Conservation (phyloP, 2,329 filamentous ascomycete genomes). For the Lojkania enalia region DNA sequence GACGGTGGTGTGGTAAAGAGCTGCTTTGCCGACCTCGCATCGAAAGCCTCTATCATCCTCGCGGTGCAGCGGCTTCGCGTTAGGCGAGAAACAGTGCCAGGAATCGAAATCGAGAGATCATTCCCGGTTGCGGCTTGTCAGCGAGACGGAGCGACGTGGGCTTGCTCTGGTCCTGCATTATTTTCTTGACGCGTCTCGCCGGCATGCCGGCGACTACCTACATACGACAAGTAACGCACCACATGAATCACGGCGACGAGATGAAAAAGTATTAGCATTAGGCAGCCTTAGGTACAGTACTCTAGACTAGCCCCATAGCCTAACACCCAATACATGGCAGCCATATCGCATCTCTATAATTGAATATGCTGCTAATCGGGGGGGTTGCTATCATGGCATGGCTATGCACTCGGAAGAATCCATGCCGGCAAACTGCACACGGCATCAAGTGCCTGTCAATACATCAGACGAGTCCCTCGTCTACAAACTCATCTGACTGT, state of each 20-base stretch:
- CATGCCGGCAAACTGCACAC: slow-evolving; percentile 1
- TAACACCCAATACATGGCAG: too few relatives aligned
- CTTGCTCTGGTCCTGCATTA: slow-evolving; percentile 12
- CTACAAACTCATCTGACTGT: too few relatives aligned
- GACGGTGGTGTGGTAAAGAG: slow-evolving; percentile 14
- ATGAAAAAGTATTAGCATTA: too few relatives aligned
- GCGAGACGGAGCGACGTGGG: slow-evolving; percentile 17
- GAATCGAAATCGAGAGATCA: slow-evolving; percentile 17
- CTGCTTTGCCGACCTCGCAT: slow-evolving; percentile 26
- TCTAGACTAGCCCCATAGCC: too few relatives aligned
- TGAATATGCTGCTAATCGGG: not conserved
- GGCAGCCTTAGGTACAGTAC: too few relatives aligned
- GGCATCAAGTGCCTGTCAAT: too few relatives aligned
- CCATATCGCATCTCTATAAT: not conserved
- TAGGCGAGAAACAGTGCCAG: slow-evolving; percentile 11
- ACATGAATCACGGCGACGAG: slow-evolving; percentile 31
- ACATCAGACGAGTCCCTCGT: too few relatives aligned
- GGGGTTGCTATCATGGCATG: slow-evolving; percentile 7
- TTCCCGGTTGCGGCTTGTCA: slow-evolving; percentile 21
- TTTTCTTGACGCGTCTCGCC: slow-evolving; percentile 26
- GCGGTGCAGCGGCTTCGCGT: slow-evolving; percentile 19
- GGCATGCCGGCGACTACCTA: slow-evolving; percentile 22
- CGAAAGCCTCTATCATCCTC: slow-evolving; percentile 14
- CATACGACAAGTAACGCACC: slow-evolving; percentile 21
- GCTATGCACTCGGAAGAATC: slow-evolving; percentile 13